These are phyloP conservation scores for Durusdinium trenchii DNA, from an alignment of 73 alveolate species.

Conservation along the genomic window DNA sequence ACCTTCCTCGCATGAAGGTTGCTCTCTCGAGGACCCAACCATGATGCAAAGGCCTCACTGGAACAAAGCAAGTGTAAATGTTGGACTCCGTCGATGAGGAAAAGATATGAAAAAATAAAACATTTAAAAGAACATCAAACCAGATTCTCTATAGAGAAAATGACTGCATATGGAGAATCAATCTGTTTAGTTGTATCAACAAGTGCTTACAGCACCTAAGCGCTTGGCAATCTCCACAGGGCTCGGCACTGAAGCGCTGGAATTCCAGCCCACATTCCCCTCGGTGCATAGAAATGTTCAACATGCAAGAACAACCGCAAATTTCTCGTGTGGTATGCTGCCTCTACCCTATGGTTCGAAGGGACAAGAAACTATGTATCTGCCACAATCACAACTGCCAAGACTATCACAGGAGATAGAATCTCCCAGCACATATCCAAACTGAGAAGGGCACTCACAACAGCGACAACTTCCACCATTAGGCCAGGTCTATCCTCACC, in stretches of 20 bases:
- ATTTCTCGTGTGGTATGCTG: too few species aligned
- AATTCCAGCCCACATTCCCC: slow-evolving; percentile 89
- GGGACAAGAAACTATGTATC: too few species aligned
- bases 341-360: too few species aligned
- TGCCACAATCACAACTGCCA: too few species aligned
- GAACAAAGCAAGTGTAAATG: neutral
- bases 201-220: neutral
- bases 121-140: too few species aligned
- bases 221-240: slow-evolving; percentile 49
- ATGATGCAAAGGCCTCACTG: slow-evolving; percentile 53
- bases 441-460: slow-evolving; percentile 34
- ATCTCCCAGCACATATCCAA: too few species aligned
- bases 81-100: too few species aligned
- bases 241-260: slow-evolving; percentile 86
- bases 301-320: too few species aligned
- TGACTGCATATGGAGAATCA: neutral
- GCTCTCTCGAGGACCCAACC: slow-evolving; percentile 27
- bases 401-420: too few species aligned
- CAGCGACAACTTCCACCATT: slow-evolving; percentile 90
- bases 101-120: too few species aligned
- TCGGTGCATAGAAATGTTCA: too few species aligned
- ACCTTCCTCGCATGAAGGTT: neutral
- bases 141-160: too few species aligned
- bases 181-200: neutral
- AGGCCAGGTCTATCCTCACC: slow-evolving; percentile 75